These are phyloP conservation scores for Yarrowia phangngaensis DNA, from an alignment of 805 yeast species.

Conservation along the genomic window DNA sequence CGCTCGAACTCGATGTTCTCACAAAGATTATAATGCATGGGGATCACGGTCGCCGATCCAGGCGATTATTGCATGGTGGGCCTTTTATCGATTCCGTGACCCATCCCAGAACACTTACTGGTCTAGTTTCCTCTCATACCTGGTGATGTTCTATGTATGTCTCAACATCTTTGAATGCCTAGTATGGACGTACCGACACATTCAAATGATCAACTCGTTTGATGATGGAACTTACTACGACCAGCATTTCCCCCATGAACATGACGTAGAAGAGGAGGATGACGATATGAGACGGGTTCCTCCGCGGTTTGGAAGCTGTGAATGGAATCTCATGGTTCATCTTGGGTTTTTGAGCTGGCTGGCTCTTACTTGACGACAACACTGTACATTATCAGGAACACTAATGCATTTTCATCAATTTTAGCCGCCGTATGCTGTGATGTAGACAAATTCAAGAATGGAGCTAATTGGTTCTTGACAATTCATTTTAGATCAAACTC, in stretches of 20 bases:
- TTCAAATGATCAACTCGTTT: constrained; percentile 24
- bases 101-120: constrained; percentile 2
- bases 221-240: constrained; percentile 20
- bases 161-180: constrained; percentile 15
- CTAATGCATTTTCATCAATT: too few relatives aligned
- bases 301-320: constrained; percentile 9
- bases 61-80: constrained; percentile 18
- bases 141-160: constrained; percentile 17
- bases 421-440: too few relatives aligned
- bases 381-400: too few relatives aligned
- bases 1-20: constrained; percentile 1
- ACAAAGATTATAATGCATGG: constrained; percentile 20
- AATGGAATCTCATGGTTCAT: constrained; percentile 13
- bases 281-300: constrained; percentile 24
- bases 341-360: constrained; percentile 10
- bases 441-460: too few relatives aligned
- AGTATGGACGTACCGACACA: constrained; percentile 17
- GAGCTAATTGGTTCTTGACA: too few relatives aligned
- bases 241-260: constrained; percentile 17
- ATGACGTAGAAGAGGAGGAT: constrained; percentile 12
- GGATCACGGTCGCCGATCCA: constrained; percentile 13
- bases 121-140: constrained; percentile 9
- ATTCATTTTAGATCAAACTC: too few relatives aligned
- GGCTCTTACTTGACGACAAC: constrained; percentile 8
- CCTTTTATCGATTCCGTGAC: constrained; percentile 6